Evolutionary conservation across 2,329 filamentous ascomycete genomes (phyloP).

Genomic region (Apiospora saccharicola): DNA sequence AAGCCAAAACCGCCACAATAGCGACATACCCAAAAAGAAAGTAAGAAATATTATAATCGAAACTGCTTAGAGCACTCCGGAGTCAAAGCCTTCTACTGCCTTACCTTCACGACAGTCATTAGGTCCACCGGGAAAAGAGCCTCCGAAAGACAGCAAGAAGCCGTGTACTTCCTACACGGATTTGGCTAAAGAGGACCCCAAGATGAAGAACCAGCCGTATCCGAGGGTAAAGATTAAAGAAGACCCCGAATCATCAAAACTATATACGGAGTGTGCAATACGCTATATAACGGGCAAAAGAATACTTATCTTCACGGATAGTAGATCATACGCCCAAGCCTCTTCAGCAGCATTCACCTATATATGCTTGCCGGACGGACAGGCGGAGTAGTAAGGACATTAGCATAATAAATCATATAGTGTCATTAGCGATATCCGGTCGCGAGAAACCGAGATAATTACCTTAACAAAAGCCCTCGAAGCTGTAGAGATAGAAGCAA

Average conservation of each 20-base stretch:
- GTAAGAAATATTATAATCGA: neutral
- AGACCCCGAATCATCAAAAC: neutral
- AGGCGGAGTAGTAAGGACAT: neutral
- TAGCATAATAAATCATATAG: neutral
- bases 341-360: neutral
- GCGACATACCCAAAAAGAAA: neutral
- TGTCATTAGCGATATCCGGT: neutral
- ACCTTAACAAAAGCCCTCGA: neutral
- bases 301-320: neutral
- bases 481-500: neutral
- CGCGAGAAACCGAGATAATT: slow-evolving; percentile 2
- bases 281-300: neutral
- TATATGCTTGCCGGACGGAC: neutral
- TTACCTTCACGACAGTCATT: neutral
- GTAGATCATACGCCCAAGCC: neutral
- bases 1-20: neutral
- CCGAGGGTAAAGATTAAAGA: neutral
- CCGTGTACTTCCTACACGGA: neutral
- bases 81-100: neutral
- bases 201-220: neutral
- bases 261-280: neutral
- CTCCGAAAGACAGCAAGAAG: neutral
- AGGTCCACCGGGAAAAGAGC: neutral
- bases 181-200: neutral
- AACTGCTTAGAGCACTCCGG: neutral